Evolutionary conservation across 805 yeast species (phyloP).

Genomic region (Sugiyamaella americana): DNA sequence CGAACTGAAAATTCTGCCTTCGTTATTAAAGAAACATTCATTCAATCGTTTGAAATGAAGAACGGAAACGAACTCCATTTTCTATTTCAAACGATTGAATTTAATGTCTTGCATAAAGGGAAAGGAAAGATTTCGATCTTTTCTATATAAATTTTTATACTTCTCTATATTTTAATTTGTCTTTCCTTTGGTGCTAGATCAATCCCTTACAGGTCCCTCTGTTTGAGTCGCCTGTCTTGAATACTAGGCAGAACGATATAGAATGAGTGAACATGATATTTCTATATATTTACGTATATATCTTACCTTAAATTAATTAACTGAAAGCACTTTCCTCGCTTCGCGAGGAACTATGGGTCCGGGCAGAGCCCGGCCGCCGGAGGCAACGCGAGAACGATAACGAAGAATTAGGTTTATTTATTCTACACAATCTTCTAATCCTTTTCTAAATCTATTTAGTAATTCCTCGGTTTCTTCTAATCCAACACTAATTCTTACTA

Average conservation of each 20-base stretch:
- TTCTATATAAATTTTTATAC: no score
- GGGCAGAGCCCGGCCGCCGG: no score
- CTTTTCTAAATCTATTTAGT: slow-evolving; percentile 42
- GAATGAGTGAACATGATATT: slow-evolving; percentile 15
- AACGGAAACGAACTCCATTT: no score
- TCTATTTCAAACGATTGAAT: no score
- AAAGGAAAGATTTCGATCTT: no score
- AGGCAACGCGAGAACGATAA: no score
- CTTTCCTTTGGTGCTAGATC: neutral
- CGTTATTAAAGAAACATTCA: no score
- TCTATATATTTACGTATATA: neutral
- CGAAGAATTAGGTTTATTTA: slow-evolving; percentile 52
- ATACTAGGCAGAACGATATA: slow-evolving; percentile 18
- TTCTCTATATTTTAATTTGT: neutral
- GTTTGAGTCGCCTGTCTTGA: slow-evolving; percentile 21
- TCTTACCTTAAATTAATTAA: neutral
- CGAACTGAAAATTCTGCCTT: no score
- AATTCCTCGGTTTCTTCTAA: slow-evolving; percentile 65
- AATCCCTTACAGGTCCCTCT: slow-evolving; percentile 13
- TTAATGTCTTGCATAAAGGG: no score
- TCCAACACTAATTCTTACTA: slow-evolving; percentile 81
- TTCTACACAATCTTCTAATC: slow-evolving; percentile 42
- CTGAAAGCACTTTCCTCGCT: no score
- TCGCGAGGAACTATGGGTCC: no score
- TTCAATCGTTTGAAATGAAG: no score